Evolutionary conservation across 2,329 filamentous ascomycete species (phyloP).

Genomic region (Cordyceps cicadae): DNA sequence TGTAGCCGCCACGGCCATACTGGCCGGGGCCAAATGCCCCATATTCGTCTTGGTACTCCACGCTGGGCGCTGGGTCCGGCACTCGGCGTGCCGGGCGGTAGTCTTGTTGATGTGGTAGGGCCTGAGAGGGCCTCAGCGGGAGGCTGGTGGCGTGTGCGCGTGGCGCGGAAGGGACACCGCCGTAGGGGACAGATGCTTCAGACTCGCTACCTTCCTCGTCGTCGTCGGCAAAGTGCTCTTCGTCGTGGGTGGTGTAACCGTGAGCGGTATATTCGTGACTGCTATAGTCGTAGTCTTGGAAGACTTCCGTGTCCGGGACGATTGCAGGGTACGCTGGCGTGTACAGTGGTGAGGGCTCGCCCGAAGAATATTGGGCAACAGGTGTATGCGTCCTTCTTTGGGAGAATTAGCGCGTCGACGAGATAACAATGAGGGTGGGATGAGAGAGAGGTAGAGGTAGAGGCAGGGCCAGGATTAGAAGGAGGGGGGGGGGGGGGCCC

Average conservation of each 20-base stretch:
- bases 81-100: conserved; percentile 30
- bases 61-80: conserved; percentile 50
- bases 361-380: conserved; percentile 9
- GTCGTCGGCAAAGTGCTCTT: conserved; percentile 8
- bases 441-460: not conserved
- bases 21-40: conserved; percentile 33
- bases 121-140: conserved; percentile 19
- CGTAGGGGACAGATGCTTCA: conserved; percentile 1
- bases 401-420: conserved; percentile 7
- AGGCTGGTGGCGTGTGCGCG: conserved; percentile 18
- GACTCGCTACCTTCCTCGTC: conserved; percentile 3
- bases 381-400: conserved; percentile 1
- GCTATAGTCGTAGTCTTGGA: conserved; percentile 8
- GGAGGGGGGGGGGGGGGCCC: too few species aligned
- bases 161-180: not conserved
- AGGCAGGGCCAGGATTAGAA: too few species aligned
- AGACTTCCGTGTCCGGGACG: not conserved
- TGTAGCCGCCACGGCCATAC: conserved; percentile 11
- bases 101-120: conserved; percentile 25
- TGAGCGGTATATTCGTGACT: too few species aligned
- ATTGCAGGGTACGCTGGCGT: not conserved
- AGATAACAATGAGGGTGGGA: not conserved
- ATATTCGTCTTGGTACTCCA: conserved; percentile 59
- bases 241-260: not conserved
- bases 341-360: conserved; percentile 9